Conservation (phyloP, 352 stramenopile genomes). For the Lagenidium giganteum region DNA sequence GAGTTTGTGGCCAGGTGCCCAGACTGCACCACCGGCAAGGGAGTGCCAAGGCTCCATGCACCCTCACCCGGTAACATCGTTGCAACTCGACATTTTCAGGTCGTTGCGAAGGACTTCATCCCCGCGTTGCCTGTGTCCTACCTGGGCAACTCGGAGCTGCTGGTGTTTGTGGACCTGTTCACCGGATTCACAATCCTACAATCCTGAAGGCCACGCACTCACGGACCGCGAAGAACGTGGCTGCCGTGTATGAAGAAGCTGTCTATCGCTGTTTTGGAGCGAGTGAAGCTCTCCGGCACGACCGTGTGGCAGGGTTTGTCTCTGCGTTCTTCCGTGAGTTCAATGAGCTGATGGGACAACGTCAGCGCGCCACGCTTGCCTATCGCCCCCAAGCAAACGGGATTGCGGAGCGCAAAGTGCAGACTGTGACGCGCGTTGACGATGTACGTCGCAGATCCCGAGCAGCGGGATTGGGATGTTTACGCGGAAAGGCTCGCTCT, state of each 20-base stretch:
- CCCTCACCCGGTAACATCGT: background rate
- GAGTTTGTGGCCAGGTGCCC: too few species aligned
- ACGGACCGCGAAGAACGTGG: background rate
- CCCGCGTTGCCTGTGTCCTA: background rate
- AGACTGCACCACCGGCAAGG: too few species aligned
- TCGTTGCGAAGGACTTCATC: background rate
- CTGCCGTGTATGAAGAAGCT: background rate
- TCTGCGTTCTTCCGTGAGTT: conserved; percentile 9
- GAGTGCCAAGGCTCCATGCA: background rate
- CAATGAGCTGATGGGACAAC: conserved; percentile 9
- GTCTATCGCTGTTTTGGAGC: conserved; percentile 14
- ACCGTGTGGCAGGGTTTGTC: conserved; percentile 13
- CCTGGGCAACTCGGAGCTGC: background rate
- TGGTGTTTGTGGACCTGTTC: background rate
- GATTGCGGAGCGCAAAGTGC: conserved; percentile 6
- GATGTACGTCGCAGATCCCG: conserved; percentile 9
- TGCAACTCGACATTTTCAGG: conserved; percentile 1
- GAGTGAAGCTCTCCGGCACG: conserved; percentile 8
- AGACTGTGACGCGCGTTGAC: conserved; percentile 15
- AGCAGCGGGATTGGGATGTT: conserved; percentile 16
- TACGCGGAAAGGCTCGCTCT: conserved; percentile 10
- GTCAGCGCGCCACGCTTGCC: background rate
- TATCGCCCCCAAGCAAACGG: conserved; percentile 13
- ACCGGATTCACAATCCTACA: background rate
- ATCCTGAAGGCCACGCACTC: background rate